A percentile compares a stretch with the other conserved stretches of the same genome.
phyloP scores from a whole-genome alignment of 83 land plant genomes.

The Thuja plicata region DNA sequence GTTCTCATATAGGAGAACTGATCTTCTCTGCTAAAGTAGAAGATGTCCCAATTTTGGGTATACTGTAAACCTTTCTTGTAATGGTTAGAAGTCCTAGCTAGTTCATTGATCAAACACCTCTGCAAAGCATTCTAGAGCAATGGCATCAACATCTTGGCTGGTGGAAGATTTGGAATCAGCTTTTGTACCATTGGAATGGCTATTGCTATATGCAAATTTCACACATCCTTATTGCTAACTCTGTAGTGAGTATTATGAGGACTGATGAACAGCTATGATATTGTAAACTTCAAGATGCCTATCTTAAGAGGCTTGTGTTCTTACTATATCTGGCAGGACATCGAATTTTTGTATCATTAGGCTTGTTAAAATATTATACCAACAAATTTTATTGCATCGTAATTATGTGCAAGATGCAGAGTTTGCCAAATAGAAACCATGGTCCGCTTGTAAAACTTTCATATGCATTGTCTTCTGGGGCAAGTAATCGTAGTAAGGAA shows the following conservation, averaged over 20 bases:
- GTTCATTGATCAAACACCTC: background rate
- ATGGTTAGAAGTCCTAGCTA: conserved; percentile 7
- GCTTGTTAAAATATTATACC: conserved; percentile 4
- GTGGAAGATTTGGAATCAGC: background rate
- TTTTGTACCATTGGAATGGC: background rate
- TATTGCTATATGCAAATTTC: background rate
- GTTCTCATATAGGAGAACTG: background rate
- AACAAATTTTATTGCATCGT: conserved; percentile 8
- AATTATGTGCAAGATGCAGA: conserved; percentile 2
- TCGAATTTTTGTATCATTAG: conserved; percentile 12
- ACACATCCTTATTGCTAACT: background rate
- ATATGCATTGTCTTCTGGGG: background rate
- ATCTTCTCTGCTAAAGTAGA: background rate
- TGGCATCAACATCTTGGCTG: background rate
- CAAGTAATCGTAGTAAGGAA: background rate
- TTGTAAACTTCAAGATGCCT: background rate
- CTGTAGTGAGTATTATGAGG: background rate
- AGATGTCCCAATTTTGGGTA: background rate
- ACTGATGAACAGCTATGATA: background rate
- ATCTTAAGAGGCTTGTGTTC: background rate
- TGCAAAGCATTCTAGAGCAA: background rate
- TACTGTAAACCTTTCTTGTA: conserved; percentile 1
- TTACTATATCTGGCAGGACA: background rate
- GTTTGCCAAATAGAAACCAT: background rate
- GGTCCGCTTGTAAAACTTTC: background rate